phyloP scores from a whole-genome alignment of 352 stramenopile genomes.

The Globisporangium nodosum region DNA sequence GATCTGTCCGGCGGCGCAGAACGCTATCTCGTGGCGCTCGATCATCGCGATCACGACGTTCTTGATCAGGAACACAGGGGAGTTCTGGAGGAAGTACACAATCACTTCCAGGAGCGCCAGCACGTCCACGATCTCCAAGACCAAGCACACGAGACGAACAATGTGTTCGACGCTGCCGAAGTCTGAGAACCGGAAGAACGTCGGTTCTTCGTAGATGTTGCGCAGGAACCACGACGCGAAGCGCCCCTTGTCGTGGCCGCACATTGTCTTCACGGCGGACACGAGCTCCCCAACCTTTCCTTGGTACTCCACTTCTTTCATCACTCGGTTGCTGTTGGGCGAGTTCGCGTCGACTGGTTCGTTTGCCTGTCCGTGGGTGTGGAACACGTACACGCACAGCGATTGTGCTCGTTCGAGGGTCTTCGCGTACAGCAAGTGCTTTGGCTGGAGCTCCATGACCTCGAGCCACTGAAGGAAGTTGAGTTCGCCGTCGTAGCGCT shows the following conservation, averaged over 20 bases:
- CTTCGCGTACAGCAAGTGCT: constrained; percentile 70
- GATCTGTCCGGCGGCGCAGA: constrained; percentile 79
- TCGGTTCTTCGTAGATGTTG: constrained; percentile 77
- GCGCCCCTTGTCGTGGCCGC: constrained; percentile 78
- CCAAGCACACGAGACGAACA: constrained; percentile 70
- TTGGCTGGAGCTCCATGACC: constrained; percentile 69
- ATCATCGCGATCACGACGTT: constrained; percentile 80
- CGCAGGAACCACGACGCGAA: constrained; percentile 79
- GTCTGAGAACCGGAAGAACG: constrained; percentile 82
- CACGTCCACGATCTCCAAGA: constrained; percentile 81
- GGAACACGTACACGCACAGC: constrained; percentile 80
- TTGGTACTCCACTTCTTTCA: constrained; percentile 80
- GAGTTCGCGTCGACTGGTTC: constrained; percentile 27
- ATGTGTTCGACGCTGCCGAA: constrained; percentile 80
- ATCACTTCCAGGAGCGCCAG: constrained; percentile 77
- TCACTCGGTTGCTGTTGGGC: constrained; percentile 35
- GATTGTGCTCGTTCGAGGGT: constrained; percentile 79
- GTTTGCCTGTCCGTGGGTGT: constrained; percentile 69
- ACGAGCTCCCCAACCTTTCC: constrained; percentile 79
- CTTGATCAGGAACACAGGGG: constrained; percentile 74
- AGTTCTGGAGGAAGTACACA: constrained; percentile 70
- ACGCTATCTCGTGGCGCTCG: constrained; percentile 78
- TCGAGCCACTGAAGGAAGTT: constrained; percentile 74
- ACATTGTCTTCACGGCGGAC: constrained; percentile 84
- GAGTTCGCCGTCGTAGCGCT: constrained; percentile 63